These are phyloP conservation scores for Senna tora DNA, from an alignment of 306 rosid genomes.

Conservation along the genomic window DNA sequence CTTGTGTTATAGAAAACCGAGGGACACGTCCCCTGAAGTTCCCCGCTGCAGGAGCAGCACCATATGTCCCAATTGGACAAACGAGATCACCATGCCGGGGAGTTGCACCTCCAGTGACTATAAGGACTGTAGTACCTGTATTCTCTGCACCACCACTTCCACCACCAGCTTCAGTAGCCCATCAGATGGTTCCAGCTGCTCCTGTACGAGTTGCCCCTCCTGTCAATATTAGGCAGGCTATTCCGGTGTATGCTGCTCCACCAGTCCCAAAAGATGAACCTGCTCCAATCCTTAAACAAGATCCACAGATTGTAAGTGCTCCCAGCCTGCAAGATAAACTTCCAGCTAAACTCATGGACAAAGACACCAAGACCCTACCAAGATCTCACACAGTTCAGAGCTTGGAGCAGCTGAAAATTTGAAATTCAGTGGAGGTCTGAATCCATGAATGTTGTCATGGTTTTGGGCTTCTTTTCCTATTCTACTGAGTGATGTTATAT, in stretches of 20 bases:
- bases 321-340: conserved; percentile 37
- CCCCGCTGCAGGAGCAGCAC: conserved; percentile 80
- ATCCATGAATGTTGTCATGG: conserved; percentile 49
- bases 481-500: conserved; percentile 55
- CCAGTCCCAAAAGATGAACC: conserved; percentile 59
- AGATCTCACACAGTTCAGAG: conserved; percentile 54
- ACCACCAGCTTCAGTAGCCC: conserved; percentile 53
- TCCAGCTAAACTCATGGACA: conserved; percentile 48
- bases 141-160: conserved; percentile 89
- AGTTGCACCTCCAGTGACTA: conserved; percentile 86
- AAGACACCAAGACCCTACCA: conserved; percentile 41
- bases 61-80: conserved; percentile 86
- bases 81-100: conserved; percentile 82
- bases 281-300: conserved; percentile 44
- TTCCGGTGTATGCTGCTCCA: conserved; percentile 81
- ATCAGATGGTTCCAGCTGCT: conserved; percentile 52
- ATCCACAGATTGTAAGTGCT: conserved; percentile 33
- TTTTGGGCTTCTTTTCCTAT: conserved; percentile 57
- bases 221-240: conserved; percentile 75
- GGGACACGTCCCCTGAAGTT: conserved; percentile 62
- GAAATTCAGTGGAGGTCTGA: conserved; percentile 45
- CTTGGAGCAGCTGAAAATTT: conserved; percentile 75
- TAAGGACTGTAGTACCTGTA: conserved; percentile 82
- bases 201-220: conserved; percentile 73
- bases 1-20: conserved; percentile 54